Evolutionary conservation across 495 filamentous ascomycete species (phyloP).

Genomic region (Penicillium lagena): DNA sequence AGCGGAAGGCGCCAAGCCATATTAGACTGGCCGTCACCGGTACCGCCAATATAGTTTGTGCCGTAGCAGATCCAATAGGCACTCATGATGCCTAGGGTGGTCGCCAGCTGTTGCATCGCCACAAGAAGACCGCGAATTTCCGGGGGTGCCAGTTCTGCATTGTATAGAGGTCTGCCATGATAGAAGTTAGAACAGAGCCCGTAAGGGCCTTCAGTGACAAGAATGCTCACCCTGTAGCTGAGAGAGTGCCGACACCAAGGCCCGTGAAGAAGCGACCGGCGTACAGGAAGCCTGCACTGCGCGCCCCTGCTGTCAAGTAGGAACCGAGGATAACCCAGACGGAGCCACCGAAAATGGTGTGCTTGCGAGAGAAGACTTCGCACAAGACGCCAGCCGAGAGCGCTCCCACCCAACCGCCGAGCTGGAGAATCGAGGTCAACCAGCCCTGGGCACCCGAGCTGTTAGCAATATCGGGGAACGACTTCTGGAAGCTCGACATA

Average conservation of each 20-base stretch:
- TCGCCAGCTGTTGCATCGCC: slow-evolving; percentile 68
- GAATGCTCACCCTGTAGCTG: neutral
- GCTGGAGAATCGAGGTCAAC: slow-evolving; percentile 66
- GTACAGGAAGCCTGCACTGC: slow-evolving; percentile 47
- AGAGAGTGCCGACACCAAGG: slow-evolving; percentile 9
- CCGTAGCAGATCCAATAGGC: slow-evolving; percentile 69
- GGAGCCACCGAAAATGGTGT: slow-evolving; percentile 57
- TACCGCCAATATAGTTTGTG: slow-evolving; percentile 62
- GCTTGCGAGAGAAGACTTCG: slow-evolving; percentile 63
- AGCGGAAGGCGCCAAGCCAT: slow-evolving; percentile 58
- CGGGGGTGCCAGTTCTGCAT: slow-evolving; percentile 28
- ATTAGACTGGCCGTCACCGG: slow-evolving; percentile 45
- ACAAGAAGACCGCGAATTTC: slow-evolving; percentile 59
- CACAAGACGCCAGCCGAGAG: slow-evolving; percentile 63
- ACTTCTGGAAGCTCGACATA: neutral
- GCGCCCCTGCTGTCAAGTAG: slow-evolving; percentile 51
- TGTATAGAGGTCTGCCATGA: slow-evolving; percentile 42
- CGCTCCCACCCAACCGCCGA: slow-evolving; percentile 59
- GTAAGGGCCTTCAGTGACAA: neutral
- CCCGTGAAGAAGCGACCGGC: slow-evolving; percentile 65
- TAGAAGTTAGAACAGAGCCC: neutral
- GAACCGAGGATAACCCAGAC: slow-evolving; percentile 63
- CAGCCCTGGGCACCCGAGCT: slow-evolving; percentile 39
- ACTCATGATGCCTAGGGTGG: slow-evolving; percentile 70
- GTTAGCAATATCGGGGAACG: neutral